Conservation (phyloP, 176 grass and related monocot genomes). For the Alopecurus myosuroides region DNA sequence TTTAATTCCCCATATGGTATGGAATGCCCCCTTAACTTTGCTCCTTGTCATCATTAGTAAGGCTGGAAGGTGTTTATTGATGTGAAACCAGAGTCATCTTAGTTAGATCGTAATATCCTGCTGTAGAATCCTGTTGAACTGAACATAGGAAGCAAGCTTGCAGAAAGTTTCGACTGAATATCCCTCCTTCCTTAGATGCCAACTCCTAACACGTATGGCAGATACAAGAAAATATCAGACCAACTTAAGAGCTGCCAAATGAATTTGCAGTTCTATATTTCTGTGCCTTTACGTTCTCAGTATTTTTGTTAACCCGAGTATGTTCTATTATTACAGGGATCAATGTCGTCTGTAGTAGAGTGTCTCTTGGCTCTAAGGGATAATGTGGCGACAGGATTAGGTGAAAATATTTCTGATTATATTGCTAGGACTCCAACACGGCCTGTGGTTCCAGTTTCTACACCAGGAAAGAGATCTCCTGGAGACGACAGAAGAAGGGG, state of each 20-base stretch:
- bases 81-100: slow-evolving; percentile 25
- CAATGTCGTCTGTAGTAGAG: slow-evolving; percentile 64
- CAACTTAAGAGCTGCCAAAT: slow-evolving; percentile 5
- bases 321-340: slow-evolving; percentile 52
- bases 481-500: slow-evolving; percentile 54
- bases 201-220: not conserved
- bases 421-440: slow-evolving; percentile 41
- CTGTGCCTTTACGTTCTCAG: slow-evolving; percentile 7
- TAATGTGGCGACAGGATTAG: slow-evolving; percentile 42
- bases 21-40: not conserved
- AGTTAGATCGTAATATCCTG: slow-evolving; percentile 24
- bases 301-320: slow-evolving; percentile 18
- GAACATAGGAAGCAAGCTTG: not conserved
- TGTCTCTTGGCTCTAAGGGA: slow-evolving; percentile 83
- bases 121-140: not conserved
- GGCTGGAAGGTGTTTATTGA: not conserved
- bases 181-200: not conserved
- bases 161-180: slow-evolving; percentile 9
- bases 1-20: not conserved
- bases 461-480: slow-evolving; percentile 28
- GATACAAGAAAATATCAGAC: not conserved
- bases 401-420: slow-evolving; percentile 34
- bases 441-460: slow-evolving; percentile 24
- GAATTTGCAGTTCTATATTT: slow-evolving; percentile 17
- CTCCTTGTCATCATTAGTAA: not conserved